Evolutionary conservation across 371 early-diverging fungal genomes (phyloP).

Genomic region (Choanephora cucurbitarum): DNA sequence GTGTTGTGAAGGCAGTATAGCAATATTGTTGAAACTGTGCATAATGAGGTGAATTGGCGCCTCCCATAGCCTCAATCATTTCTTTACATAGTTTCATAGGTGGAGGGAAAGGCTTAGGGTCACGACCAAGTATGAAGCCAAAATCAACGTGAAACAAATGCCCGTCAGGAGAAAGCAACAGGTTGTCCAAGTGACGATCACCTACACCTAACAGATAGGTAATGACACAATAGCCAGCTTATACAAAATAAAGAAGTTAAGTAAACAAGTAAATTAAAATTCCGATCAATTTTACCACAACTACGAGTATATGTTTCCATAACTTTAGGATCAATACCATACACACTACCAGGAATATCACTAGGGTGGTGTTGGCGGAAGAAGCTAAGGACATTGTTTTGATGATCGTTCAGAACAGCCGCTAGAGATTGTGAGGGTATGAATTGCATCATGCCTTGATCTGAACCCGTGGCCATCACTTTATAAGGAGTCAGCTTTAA

Average conservation of each 20-base stretch:
- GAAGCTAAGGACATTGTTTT: slow-evolving; percentile 80
- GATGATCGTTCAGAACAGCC: slow-evolving; percentile 83
- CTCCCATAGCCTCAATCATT: slow-evolving; percentile 99
- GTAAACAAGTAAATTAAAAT: too few species aligned
- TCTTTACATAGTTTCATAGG: slow-evolving; percentile 99
- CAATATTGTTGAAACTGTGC: slow-evolving; percentile 88
- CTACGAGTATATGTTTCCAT: slow-evolving; percentile 96
- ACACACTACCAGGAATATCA: slow-evolving; percentile 58
- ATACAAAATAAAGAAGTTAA: too few species aligned
- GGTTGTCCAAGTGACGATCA: slow-evolving; percentile 98
- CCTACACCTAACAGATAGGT: slow-evolving; percentile 98
- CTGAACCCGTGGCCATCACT: slow-evolving; percentile 91
- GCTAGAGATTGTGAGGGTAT: slow-evolving; percentile 87
- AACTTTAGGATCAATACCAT: slow-evolving; percentile 73
- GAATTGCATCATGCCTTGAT: slow-evolving; percentile 93
- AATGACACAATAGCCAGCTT: slow-evolving; percentile 97
- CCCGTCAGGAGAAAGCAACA: slow-evolving; percentile 87
- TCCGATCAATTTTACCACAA: slow-evolving; percentile 89
- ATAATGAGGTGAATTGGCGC: slow-evolving; percentile 79
- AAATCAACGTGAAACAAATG: slow-evolving; percentile 98
- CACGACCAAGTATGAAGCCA: slow-evolving; percentile 96
- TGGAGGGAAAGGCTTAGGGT: slow-evolving; percentile 98
- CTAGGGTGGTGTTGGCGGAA: slow-evolving; percentile 73
- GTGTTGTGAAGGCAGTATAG: slow-evolving; percentile 90
- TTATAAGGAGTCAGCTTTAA: slow-evolving; percentile 90